phyloP scores from a whole-genome alignment of 2,329 filamentous ascomycete species.

The Pezizomycotina sp. region DNA sequence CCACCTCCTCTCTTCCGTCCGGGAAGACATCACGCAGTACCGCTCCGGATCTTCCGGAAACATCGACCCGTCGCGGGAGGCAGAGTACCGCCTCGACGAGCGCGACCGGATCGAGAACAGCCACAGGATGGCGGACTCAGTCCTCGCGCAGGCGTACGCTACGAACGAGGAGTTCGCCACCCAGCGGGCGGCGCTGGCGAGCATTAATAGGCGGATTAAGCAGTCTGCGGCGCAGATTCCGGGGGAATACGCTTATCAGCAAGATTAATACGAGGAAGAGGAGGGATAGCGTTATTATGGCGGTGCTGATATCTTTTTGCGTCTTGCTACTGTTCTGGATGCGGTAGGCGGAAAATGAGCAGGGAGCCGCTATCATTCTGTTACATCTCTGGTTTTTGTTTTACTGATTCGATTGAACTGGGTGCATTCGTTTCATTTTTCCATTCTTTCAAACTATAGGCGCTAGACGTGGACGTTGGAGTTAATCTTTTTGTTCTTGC shows the following conservation, averaged over 20 bases:
- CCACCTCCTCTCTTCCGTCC: conserved; percentile 75
- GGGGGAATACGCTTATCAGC: conserved; percentile 75
- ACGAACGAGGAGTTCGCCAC: conserved; percentile 80
- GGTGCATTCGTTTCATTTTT: neutral
- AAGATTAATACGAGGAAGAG: conserved; percentile 91
- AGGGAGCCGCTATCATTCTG: no score
- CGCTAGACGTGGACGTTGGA: conserved; percentile 23
- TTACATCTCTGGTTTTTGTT: conserved; percentile 1
- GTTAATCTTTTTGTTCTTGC: no score
- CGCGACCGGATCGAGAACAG: conserved; percentile 71
- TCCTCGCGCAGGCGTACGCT: conserved; percentile 88
- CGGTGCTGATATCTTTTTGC: conserved; percentile 77
- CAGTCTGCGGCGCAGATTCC: conserved; percentile 80
- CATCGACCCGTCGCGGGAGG: conserved; percentile 39
- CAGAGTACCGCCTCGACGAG: conserved; percentile 95
- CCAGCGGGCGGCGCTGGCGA: conserved; percentile 74
- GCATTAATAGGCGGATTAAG: conserved; percentile 80
- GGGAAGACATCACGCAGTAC: conserved; percentile 82
- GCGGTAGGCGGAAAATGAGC: conserved; percentile 41
- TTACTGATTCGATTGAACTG: conserved; percentile 3
- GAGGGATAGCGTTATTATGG: conserved; percentile 86
- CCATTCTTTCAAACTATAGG: conserved; percentile 21
- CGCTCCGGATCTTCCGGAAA: conserved; percentile 40
- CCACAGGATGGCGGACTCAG: conserved; percentile 73
- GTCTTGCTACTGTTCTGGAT: conserved; percentile 75